Evolutionary conservation across 2,329 filamentous ascomycete species (phyloP).

Genomic region (Trichoderma pleuroti): DNA sequence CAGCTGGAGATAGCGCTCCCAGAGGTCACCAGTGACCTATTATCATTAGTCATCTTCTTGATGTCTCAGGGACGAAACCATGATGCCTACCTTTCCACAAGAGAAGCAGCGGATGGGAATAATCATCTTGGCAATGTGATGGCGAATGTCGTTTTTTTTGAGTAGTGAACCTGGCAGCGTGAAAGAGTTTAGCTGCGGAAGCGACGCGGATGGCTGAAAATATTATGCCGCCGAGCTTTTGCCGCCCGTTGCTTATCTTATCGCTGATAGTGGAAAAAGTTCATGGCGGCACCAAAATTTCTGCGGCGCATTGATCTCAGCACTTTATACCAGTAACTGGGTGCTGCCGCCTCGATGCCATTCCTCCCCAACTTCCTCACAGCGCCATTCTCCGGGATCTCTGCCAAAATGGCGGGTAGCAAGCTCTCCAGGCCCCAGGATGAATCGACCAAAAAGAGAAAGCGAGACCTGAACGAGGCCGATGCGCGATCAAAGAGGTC

Average conservation of each 20-base stretch:
- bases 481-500: constrained; percentile 40
- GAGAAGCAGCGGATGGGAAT: constrained; percentile 98
- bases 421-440: constrained; percentile 34
- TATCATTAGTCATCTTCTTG: constrained; percentile 28
- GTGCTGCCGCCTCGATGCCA: constrained; percentile 18
- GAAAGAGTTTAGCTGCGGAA: constrained; percentile 4
- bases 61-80: background rate
- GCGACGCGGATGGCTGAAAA: constrained; percentile 22
- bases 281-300: constrained; percentile 42
- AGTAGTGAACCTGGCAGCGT: constrained; percentile 23
- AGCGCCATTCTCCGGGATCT: background rate
- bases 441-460: constrained; percentile 44
- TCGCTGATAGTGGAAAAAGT: constrained; percentile 36
- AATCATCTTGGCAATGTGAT: constrained; percentile 67
- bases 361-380: background rate
- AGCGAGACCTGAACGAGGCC: constrained; percentile 43
- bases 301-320: constrained; percentile 22
- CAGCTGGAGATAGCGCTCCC: constrained; percentile 90
- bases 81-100: constrained; percentile 82
- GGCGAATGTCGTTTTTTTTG: background rate
- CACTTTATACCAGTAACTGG: constrained; percentile 12
- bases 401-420: constrained; percentile 34
- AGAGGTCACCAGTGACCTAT: constrained; percentile 93
- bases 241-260: constrained; percentile 39
- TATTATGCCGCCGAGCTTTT: constrained; percentile 31